Evolutionary conservation across 2,329 filamentous ascomycete genomes (phyloP).

Genomic region (Trichoderma sp.): DNA sequence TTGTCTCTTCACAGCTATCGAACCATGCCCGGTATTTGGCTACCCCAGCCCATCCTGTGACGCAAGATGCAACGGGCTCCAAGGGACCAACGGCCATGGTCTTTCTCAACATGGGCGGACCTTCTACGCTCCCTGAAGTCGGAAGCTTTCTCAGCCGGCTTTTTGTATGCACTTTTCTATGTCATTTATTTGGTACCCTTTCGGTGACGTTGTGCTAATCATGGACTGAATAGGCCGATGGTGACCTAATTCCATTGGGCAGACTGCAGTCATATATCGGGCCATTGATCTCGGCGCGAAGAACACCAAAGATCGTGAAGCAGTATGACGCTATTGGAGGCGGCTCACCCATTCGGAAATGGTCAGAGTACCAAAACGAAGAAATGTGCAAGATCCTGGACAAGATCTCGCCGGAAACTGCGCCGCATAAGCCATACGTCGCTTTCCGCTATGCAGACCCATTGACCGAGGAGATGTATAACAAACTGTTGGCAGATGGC

Average conservation of each 20-base stretch:
- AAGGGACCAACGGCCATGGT: constrained; percentile 95
- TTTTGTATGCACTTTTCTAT: constrained; percentile 64
- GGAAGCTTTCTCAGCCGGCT: constrained; percentile 85
- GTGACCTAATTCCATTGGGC: constrained; percentile 92
- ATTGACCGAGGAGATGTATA: constrained; percentile 92
- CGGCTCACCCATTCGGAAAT: constrained; percentile 96
- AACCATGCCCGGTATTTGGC: constrained; percentile 40
- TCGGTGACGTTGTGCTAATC: neutral
- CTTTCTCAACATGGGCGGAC: constrained; percentile 98
- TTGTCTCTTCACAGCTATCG: constrained; percentile 36
- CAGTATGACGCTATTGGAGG: constrained; percentile 95
- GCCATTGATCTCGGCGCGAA: constrained; percentile 78
- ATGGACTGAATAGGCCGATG: constrained; percentile 68
- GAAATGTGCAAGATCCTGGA: constrained; percentile 99
- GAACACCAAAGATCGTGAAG: constrained; percentile 94
- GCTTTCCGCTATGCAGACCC: constrained; percentile 95
- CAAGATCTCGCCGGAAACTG: constrained; percentile 85
- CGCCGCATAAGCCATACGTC: constrained; percentile 95
- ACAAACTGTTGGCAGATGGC: constrained; percentile 77
- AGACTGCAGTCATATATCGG: constrained; percentile 88
- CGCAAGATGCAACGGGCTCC: constrained; percentile 69
- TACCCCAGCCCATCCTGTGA: constrained; percentile 68
- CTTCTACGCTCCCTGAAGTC: constrained; percentile 84
- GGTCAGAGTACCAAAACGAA: constrained; percentile 90
- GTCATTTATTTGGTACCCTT: neutral